Base-by-base conservation (phyloP, 1,284 basidiomycete species). In the Puccinia coronata region DNA sequence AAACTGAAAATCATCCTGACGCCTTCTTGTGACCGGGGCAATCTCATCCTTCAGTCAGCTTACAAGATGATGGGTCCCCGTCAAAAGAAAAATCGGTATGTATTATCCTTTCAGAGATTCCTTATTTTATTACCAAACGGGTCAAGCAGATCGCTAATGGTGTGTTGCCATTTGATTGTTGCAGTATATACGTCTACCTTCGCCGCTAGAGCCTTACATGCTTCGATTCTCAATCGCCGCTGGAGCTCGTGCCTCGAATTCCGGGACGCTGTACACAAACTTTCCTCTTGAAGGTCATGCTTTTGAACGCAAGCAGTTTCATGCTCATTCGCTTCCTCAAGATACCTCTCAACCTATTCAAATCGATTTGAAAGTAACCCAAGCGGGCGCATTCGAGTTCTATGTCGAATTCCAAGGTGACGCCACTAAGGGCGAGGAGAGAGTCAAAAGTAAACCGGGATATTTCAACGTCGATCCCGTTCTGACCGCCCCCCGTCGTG, bases 391-490 rank as follows among this genome's bases (percentile, higher is more conserved):
- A 0, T 98, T 96, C 87, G 90, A 92, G 82, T 98, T 94, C 87
- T 96, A 92, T 90, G 88, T 97, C 78, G 95, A 97, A 87, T 94
- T 96, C 86, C 94, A 96, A 83, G 84, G 83, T 34, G 82, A 84
- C 20, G 80, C 82, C 12, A 89, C 90, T 1, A 84, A 84, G 6
- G 75, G 80, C 81, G 16, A 89, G 88, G 43, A 83, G 85, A 28
- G 87, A 90, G 81, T 91, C 93, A 82, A 87, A 82, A 93, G 93
- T 57, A 90, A 93, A 77, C 91, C 93, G 84, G 95, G 95, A 1
- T 97, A 95, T 87, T 97, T 98, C 88, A 96, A 96, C 86, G 91
- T 98, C 83, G 96, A 98, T 85, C 95, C 95, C 20, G 89, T 94
- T 82, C 91, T 98, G 82, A 90, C 89, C 59, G 88, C 90, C 67